Conservation (phyloP, 2,329 filamentous ascomycete genomes). For the Colletotrichum siamense region DNA sequence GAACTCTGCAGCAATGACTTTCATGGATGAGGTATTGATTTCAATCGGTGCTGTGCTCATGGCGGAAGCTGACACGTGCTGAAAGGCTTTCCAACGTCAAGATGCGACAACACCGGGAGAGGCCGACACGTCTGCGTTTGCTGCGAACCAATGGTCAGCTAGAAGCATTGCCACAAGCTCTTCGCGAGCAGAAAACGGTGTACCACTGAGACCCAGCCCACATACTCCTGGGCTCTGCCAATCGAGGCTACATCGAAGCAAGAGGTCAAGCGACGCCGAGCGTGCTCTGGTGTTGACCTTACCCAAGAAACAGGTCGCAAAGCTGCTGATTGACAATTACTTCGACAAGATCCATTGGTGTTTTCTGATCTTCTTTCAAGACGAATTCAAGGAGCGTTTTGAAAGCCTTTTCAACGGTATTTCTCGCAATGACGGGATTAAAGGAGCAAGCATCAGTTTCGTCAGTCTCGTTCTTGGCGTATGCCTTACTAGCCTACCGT, state of each 20-base stretch:
- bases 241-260: background rate
- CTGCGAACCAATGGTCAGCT: background rate
- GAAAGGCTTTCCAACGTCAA: background rate
- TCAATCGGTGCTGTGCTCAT: fast-evolving
- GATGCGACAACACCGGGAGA: background rate
- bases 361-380: slow-evolving; percentile 40
- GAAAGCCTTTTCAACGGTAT: slow-evolving; percentile 7
- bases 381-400: slow-evolving; percentile 29
- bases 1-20: background rate
- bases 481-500: background rate
- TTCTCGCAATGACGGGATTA: background rate
- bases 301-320: background rate
- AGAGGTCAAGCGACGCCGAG: background rate
- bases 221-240: background rate
- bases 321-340: slow-evolving; percentile 35
- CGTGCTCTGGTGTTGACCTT: background rate
- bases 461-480: background rate
- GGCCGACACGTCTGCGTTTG: background rate
- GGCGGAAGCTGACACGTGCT: background rate
- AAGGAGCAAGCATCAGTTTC: background rate
- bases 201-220: background rate
- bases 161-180: background rate
- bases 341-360: slow-evolving; percentile 46
- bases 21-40: background rate
- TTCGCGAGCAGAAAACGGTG: background rate